Conservation (phyloP, 192 early-diverging fungal genomes). For the Entomortierella parvispora region DNA sequence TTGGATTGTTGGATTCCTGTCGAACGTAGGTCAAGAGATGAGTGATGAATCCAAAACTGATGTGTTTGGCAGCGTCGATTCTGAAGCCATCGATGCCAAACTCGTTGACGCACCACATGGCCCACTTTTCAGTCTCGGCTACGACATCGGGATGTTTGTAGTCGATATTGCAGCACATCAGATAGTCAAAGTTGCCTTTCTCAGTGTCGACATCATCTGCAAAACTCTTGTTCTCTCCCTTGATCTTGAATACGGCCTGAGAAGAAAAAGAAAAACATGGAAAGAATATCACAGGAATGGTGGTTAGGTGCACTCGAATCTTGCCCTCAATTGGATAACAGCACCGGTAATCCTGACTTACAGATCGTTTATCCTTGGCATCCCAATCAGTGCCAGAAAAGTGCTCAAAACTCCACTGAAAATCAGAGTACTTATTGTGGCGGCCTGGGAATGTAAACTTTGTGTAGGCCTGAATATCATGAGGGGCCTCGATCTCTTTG, state of each 20-base stretch:
- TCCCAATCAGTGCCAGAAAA: slow-evolving; percentile 58
- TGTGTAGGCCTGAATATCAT: slow-evolving; percentile 55
- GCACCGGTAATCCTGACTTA: no score
- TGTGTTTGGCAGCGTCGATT: slow-evolving; percentile 36
- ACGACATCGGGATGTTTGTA: slow-evolving; percentile 38
- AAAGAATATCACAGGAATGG: no score
- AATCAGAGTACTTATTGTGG: slow-evolving; percentile 52
- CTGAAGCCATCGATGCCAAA: slow-evolving; percentile 34
- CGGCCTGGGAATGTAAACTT: slow-evolving; percentile 54
- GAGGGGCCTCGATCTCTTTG: slow-evolving; percentile 50
- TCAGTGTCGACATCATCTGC: slow-evolving; percentile 58
- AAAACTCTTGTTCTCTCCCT: slow-evolving; percentile 59
- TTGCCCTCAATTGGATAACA: no score
- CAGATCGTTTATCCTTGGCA: slow-evolving; percentile 46
- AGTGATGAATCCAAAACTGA: slow-evolving; percentile 23
- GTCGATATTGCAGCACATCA: slow-evolving; percentile 57
- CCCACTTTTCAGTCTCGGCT: slow-evolving; percentile 31
- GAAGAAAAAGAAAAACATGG: background rate
- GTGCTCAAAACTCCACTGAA: slow-evolving; percentile 53
- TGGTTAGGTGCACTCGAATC: no score
- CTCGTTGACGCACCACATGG: slow-evolving; percentile 23
- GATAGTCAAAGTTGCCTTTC: slow-evolving; percentile 61
- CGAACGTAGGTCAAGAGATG: slow-evolving; percentile 27
- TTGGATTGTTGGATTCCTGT: slow-evolving; percentile 5
- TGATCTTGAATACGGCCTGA: slow-evolving; percentile 53